These are phyloP conservation scores for Rhodotorula taiwanensis DNA, from an alignment of 768 basidiomycete genomes.

Conservation along the genomic window DNA sequence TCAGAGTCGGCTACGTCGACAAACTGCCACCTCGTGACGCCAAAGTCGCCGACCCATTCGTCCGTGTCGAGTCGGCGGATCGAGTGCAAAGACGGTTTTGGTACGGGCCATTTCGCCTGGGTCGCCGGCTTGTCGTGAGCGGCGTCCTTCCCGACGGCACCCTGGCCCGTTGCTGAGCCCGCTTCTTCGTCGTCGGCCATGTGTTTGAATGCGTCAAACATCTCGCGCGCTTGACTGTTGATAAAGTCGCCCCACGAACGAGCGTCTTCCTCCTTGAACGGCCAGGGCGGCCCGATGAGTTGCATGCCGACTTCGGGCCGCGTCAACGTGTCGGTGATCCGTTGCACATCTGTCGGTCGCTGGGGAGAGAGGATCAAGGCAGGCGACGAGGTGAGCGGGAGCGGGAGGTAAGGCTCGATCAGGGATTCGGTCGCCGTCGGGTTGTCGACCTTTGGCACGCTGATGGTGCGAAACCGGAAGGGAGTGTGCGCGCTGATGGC, in stretches of 20 bases:
- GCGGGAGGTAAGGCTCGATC: conserved; percentile 16
- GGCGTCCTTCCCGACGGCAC: too few relatives aligned
- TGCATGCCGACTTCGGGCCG: neutral
- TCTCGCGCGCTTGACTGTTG: neutral
- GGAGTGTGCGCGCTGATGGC: neutral
- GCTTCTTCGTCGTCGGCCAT: neutral
- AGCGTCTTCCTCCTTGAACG: neutral
- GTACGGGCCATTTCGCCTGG: neutral
- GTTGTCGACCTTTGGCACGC: neutral
- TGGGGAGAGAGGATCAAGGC: conserved; percentile 16
- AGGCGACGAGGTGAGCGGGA: neutral
- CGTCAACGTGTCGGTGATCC: neutral
- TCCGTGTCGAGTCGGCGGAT: conserved; percentile 7
- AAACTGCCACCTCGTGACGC: neutral
- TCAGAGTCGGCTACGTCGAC: conserved; percentile 5
- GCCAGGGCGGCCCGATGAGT: conserved; percentile 26
- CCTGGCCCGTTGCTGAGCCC: neutral
- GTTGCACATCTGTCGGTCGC: neutral
- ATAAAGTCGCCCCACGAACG: neutral
- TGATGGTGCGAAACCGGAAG: conserved; percentile 5
- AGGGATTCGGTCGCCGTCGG: neutral
- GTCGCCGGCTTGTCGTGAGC: neutral
- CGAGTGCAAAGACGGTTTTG: neutral
- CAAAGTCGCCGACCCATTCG: conserved; percentile 25
- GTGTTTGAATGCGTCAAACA: too few relatives aligned